Percentiles rank a stretch among this genome's conserved stretches.
Evolutionary conservation across 2,329 filamentous ascomycete species (phyloP).

Genomic region (Alternaria postmessia): DNA sequence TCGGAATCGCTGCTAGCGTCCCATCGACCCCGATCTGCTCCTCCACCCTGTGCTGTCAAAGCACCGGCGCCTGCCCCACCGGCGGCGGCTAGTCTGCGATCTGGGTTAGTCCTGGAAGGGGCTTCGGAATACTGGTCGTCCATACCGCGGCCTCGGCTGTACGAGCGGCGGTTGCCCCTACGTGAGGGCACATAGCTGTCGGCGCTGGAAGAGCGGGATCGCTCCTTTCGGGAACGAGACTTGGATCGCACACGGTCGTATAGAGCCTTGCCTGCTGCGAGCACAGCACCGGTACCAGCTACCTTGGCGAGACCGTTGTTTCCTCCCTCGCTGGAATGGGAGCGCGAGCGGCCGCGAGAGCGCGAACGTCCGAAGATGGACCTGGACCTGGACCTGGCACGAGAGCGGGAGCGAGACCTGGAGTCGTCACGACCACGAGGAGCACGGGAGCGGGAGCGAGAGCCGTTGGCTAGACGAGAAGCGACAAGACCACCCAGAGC

Average conservation of each 20-base stretch:
- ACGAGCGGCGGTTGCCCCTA: slow-evolving; percentile 53
- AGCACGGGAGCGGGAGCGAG: slow-evolving; percentile 67
- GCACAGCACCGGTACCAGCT: slow-evolving; percentile 58
- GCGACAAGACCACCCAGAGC: slow-evolving; percentile 88
- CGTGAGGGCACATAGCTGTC: slow-evolving; percentile 61
- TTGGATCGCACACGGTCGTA: slow-evolving; percentile 65
- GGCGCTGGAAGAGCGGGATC: slow-evolving; percentile 52
- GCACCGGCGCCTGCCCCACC: slow-evolving; percentile 50
- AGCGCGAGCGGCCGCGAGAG: slow-evolving; percentile 56
- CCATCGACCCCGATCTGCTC: slow-evolving; percentile 30
- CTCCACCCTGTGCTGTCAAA: slow-evolving; percentile 34
- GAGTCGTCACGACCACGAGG: slow-evolving; percentile 53
- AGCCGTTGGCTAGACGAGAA: slow-evolving; percentile 83
- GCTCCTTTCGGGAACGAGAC: slow-evolving; percentile 57
- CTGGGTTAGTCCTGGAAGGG: slow-evolving; percentile 45
- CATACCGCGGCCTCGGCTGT: slow-evolving; percentile 52
- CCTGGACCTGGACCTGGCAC: slow-evolving; percentile 62
- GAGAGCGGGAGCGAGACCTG: slow-evolving; percentile 59
- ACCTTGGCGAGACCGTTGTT: slow-evolving; percentile 59
- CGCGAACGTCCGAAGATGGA: slow-evolving; percentile 50
- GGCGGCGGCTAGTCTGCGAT: slow-evolving; percentile 49
- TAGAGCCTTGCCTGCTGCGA: slow-evolving; percentile 60
- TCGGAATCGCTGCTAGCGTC: slow-evolving; percentile 52
- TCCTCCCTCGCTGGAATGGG: slow-evolving; percentile 57
- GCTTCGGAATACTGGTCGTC: slow-evolving; percentile 54